Base-by-base conservation (phyloP, 2,329 filamentous ascomycete genomes). In the Ascochyta rabiei region DNA sequence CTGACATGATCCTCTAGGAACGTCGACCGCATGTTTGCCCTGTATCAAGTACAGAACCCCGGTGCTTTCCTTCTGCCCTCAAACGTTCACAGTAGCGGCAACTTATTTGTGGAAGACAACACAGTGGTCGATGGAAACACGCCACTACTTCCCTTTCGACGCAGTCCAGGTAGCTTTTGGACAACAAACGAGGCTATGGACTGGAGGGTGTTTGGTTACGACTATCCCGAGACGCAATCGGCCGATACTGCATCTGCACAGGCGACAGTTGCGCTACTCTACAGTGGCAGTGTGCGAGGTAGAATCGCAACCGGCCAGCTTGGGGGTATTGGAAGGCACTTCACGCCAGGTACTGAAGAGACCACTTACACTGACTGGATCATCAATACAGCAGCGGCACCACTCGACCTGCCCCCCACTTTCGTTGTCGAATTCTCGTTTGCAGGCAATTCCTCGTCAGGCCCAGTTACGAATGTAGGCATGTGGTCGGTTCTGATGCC, bases 41-140 rank as follows among this genome's bases (percentile, higher is more conserved):
- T 96, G 61, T 95, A 89, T 87, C 89, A 93, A 75, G 79, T 82
- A 1, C 74, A 92, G 6, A 82, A 93, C 57, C 89, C 89, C 0
- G 76, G 84, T n/a, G 81, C 81, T 8, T 91, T 85, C 76, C 81
- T 91, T 10, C 75, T 80, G 21, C 81, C 86, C 0, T 56, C 56
- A 4, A 56, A 46, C 9, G 70, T 77, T 12, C 53, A 49, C n/a
- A 52, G 42, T 2, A 50, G 37, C 8, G 62, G 63, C 6, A 75
- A 67, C n/a, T 67, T 71, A 1, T 69, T 66, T 19, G 82, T 85
- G 49, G 64, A 78, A 7, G 54, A 65, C 30, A 39, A 54, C 21
- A 53, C 57, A 9, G 40, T 23, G 0, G 81, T 87, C 57, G 79
- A 84, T 57, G 76, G 79, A 0, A 76, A 78, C 33, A 70, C 64